Conservation (phyloP, 2,329 filamentous ascomycete genomes). For the Pseudocercospora ulei region DNA sequence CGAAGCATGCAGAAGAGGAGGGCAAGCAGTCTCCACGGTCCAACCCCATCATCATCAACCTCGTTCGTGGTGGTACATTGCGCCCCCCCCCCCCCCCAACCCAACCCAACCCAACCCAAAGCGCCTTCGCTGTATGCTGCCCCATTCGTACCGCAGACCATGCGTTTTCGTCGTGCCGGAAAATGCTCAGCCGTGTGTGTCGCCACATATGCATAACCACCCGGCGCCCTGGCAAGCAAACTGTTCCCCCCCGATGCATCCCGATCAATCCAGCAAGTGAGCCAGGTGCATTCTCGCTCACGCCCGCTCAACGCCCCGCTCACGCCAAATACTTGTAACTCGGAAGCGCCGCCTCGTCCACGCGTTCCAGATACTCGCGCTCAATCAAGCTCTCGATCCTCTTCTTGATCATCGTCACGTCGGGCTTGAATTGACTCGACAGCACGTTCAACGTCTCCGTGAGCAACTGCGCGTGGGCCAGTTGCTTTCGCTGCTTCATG, state of each 20-base stretch:
- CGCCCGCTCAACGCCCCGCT: constrained; percentile 12
- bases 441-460: constrained; percentile 64
- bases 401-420: constrained; percentile 67
- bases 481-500: constrained; percentile 75
- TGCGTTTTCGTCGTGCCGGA: background rate
- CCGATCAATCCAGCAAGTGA: background rate
- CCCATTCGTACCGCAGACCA: no score
- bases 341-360: constrained; percentile 54
- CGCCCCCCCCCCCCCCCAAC: no score
- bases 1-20: no score
- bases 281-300: background rate
- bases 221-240: no score
- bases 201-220: constrained; percentile 2
- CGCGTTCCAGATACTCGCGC: constrained; percentile 66
- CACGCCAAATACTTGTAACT: constrained; percentile 64
- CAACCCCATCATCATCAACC: background rate
- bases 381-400: constrained; percentile 69
- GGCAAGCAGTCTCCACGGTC: no score
- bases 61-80: background rate
- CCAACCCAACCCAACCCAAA: no score
- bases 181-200: constrained; percentile 2
- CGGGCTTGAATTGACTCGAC: constrained; percentile 60
- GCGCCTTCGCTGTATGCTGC: constrained; percentile 4
- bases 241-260: no score
- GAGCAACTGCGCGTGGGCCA: constrained; percentile 59